Base-by-base conservation (phyloP, 2,329 filamentous ascomycete genomes). In the Tympanopsis confertula region DNA sequence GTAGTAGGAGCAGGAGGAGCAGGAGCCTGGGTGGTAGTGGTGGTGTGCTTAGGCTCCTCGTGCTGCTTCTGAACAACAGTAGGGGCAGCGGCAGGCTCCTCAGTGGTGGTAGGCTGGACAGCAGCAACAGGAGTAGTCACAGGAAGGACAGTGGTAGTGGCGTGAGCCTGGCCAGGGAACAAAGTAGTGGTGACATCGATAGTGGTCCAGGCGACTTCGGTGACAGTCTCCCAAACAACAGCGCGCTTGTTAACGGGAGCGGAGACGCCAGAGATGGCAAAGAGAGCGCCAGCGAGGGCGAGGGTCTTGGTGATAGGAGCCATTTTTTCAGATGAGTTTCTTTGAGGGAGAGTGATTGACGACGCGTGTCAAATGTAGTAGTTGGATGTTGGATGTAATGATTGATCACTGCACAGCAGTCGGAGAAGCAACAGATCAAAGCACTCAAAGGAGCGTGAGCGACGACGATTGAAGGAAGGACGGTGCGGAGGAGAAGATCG, bases 221-320 rank as follows among this genome's bases (percentile, higher is more conserved):
- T 28, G 24, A 28, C 24, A 10, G 24, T 28, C n/a, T 28, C 24
- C 24, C 24, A 28, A 10, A 28, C 24, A 10, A 28, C 24, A 28
- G n/a, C 24, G 38, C 57, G 57, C 50, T 59, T 60, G 51, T 45
- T 42, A 47, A 45, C 35, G 53, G 37, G 36, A 52, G 30, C 30
- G 15, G 30, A 10, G 12, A 18, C 7, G 30, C 10, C 17, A 15
- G 15, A 12, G 30, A 15, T 41, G 22, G 56, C 53, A 40, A 57
- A 53, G 45, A 57, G 46, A 39, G 55, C 49, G 46, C 54, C 51
- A 38, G 50, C 50, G 15, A 59, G 47, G 43, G 54, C 50, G 37
- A 60, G 47, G 42, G 54, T 45, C 50, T 60, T 59, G 42, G 48
- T 42, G 42, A 58, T 45, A 35, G 55, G 55, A 38, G 57, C 56